Evolutionary conservation across 345 rosid genomes (phyloP).

Genomic region (Gossypium anomalum): DNA sequence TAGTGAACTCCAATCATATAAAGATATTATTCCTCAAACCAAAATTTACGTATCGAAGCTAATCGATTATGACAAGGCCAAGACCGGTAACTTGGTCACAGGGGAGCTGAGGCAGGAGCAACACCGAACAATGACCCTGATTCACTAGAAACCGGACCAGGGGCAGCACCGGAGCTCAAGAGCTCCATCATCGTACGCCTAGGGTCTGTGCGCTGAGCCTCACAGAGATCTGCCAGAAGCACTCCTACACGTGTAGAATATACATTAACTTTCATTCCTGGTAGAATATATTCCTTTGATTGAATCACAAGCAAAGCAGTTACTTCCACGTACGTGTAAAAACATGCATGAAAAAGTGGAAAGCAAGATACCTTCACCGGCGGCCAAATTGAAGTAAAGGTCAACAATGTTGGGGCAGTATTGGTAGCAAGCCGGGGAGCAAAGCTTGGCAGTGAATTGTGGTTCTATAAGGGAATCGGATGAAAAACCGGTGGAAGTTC

Average conservation of each 20-base stretch:
- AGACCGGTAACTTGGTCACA: conserved; percentile 1
- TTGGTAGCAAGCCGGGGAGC: conserved; percentile 69
- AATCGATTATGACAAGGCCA: no score
- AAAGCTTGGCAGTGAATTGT: conserved; percentile 72
- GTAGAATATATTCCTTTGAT: conserved; percentile 20
- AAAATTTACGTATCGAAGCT: not conserved
- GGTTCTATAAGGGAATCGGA: conserved; percentile 79
- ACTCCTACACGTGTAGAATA: conserved; percentile 49
- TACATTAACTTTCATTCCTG: not conserved
- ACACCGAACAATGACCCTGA: not conserved
- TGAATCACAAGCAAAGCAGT: conserved; percentile 15
- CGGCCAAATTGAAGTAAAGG: conserved; percentile 90
- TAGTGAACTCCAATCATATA: not conserved
- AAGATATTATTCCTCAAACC: not conserved
- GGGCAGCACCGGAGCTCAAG: conserved; percentile 55
- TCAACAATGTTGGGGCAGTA: conserved; percentile 89
- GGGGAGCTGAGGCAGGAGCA: conserved; percentile 27
- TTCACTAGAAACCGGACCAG: conserved; percentile 35
- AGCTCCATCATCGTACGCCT: conserved; percentile 70
- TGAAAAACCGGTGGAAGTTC: conserved; percentile 79
- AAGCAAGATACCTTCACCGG: conserved; percentile 75
- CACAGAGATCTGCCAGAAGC: conserved; percentile 74
- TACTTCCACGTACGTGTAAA: not conserved
- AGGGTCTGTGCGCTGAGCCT: conserved; percentile 56
- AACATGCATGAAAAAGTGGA: no score